Conservation (phyloP, 2,329 filamentous ascomycete genomes). For the Rutstroemia sp. region DNA sequence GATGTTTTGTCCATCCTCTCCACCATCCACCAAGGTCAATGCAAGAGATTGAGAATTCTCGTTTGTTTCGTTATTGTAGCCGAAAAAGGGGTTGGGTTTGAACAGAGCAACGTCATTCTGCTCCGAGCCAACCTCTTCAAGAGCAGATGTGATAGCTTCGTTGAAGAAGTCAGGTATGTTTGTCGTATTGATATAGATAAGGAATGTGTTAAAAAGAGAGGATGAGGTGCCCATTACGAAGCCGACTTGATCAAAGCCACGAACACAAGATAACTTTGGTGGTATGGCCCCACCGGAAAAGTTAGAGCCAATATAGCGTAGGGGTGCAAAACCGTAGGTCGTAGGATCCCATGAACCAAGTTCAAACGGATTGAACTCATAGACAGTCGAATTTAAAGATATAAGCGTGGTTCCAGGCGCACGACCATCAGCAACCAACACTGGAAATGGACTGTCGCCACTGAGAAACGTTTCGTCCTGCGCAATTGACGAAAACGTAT, state of each 20-base stretch:
- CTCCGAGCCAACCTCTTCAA: too few relatives aligned
- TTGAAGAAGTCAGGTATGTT: too few relatives aligned
- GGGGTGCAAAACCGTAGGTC: slow-evolving; percentile 61
- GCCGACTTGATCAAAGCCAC: slow-evolving; percentile 75
- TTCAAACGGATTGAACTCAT: slow-evolving; percentile 73
- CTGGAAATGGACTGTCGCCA: slow-evolving; percentile 61
- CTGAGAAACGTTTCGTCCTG: slow-evolving; percentile 52
- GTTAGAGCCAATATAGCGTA: slow-evolving; percentile 64
- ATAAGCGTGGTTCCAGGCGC: slow-evolving; percentile 55
- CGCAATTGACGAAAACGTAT: slow-evolving; percentile 77
- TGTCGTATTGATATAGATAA: slow-evolving; percentile 70
- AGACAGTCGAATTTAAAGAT: slow-evolving; percentile 62
- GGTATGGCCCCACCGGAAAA: slow-evolving; percentile 57
- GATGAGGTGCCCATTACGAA: slow-evolving; percentile 82
- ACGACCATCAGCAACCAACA: slow-evolving; percentile 64
- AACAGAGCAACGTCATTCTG: too few relatives aligned
- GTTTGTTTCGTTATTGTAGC: slow-evolving; percentile 53
- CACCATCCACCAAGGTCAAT: slow-evolving; percentile 71
- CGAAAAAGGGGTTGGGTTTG: slow-evolving; percentile 10
- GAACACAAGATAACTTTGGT: slow-evolving; percentile 53
- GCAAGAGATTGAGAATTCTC: slow-evolving; percentile 42
- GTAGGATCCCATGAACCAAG: slow-evolving; percentile 71
- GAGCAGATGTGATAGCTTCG: too few relatives aligned
- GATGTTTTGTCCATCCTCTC: slow-evolving; percentile 71
- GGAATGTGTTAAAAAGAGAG: slow-evolving; percentile 73